Conservation (phyloP, 352 stramenopile genomes). For the Globisporangium lucens region DNA sequence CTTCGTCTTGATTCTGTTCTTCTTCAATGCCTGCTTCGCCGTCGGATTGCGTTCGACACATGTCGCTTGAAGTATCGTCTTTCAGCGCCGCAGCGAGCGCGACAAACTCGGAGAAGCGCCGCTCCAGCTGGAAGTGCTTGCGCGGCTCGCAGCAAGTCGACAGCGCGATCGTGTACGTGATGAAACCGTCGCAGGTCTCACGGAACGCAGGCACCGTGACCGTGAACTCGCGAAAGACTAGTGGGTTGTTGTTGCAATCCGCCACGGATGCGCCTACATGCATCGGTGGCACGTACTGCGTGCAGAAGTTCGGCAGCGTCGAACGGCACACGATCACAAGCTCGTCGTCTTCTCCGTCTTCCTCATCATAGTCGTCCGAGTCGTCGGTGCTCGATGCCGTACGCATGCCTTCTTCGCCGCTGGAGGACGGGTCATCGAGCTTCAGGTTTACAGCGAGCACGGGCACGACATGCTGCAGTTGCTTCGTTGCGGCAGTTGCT, state of each 20-base stretch:
- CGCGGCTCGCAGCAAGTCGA: constrained; percentile 31
- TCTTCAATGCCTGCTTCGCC: not conserved
- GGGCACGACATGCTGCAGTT: constrained; percentile 1
- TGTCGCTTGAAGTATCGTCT: not conserved
- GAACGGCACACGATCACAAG: constrained; percentile 66
- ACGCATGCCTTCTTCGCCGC: not conserved
- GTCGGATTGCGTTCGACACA: constrained; percentile 5
- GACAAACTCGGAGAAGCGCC: constrained; percentile 80
- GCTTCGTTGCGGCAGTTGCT: not conserved
- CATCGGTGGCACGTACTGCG: constrained; percentile 35
- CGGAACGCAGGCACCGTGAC: constrained; percentile 55
- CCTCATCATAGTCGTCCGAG: constrained; percentile 8
- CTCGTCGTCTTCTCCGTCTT: constrained; percentile 47
- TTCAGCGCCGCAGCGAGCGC: constrained; percentile 46
- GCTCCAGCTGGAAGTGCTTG: constrained; percentile 55
- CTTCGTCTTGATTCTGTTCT: not conserved
- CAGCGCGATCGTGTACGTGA: constrained; percentile 57
- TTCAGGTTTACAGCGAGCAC: constrained; percentile 15
- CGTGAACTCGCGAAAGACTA: constrained; percentile 42
- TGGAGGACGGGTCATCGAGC: constrained; percentile 10
- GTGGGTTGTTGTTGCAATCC: not conserved
- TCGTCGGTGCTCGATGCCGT: constrained; percentile 5
- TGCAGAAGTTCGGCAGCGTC: constrained; percentile 60
- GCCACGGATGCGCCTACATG: not conserved
- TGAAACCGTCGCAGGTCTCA: constrained; percentile 62